These are phyloP conservation scores for Schizothecium vesticola DNA, from an alignment of 495 filamentous ascomycete genomes.

Conservation along the genomic window DNA sequence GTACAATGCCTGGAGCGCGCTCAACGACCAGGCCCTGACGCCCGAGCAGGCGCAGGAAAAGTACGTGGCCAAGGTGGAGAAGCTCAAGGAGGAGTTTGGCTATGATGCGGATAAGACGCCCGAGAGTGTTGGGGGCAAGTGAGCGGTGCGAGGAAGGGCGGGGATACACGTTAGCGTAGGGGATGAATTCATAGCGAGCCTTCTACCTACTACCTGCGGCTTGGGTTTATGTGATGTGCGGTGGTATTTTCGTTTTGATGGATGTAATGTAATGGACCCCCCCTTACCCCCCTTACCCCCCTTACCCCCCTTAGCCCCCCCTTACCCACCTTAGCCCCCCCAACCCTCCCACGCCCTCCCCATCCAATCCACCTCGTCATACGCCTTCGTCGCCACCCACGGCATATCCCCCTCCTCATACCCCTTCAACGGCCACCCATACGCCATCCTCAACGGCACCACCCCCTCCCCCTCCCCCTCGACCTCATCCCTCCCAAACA, in stretches of 20 bases:
- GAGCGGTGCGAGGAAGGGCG: not conserved
- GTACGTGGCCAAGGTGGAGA: slow-evolving; percentile 68
- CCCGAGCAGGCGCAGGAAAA: slow-evolving; percentile 61
- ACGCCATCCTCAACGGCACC: slow-evolving; percentile 75
- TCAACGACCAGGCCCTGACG: slow-evolving; percentile 53
- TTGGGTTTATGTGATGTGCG: no score
- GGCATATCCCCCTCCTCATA: slow-evolving; percentile 62
- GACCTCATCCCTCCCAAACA: slow-evolving; percentile 56
- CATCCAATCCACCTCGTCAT: slow-evolving; percentile 63
- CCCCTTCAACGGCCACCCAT: slow-evolving; percentile 66
- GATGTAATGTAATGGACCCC: no score
- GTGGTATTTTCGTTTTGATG: no score
- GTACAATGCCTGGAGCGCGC: slow-evolving; percentile 65
- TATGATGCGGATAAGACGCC: slow-evolving; percentile 51
- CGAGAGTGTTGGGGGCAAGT: slow-evolving; percentile 42
- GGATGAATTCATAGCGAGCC: not conserved
- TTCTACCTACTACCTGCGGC: not conserved
- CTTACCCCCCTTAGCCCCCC: no score
- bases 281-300: no score
- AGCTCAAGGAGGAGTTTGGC: slow-evolving; percentile 62
- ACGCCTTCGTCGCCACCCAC: slow-evolving; percentile 67
- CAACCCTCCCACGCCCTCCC: slow-evolving; percentile 40
- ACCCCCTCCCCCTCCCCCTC: slow-evolving; percentile 9
- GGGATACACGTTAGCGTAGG: no score
- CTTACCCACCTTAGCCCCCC: no score